Conservation (phyloP, 306 rosid genomes). For the Dryas drummondii region DNA sequence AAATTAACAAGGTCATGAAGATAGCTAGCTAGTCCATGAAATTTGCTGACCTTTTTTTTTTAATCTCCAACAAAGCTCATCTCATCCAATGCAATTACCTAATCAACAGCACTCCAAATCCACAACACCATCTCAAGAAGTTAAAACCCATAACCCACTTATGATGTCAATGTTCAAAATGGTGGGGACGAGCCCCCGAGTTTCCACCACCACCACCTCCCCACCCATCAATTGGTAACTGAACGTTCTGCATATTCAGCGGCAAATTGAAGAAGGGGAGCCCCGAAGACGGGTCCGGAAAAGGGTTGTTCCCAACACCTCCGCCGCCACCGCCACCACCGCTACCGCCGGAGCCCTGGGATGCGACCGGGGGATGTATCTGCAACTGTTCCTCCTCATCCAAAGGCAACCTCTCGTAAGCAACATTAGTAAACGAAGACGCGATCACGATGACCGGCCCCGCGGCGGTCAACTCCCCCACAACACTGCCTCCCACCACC, state of each 20-base stretch:
- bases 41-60: constrained; percentile 57
- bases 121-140: neutral
- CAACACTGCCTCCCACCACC: constrained; percentile 85
- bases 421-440: constrained; percentile 81
- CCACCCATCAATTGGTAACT: constrained; percentile 67
- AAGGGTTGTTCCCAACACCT: constrained; percentile 35
- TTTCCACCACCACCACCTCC: constrained; percentile 47
- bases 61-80: constrained; percentile 13
- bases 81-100: constrained; percentile 19
- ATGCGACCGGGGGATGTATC: constrained; percentile 41
- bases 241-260: constrained; percentile 80
- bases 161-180: neutral
- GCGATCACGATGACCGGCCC: constrained; percentile 88
- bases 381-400: constrained; percentile 66
- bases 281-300: constrained; percentile 65
- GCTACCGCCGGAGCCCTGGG: constrained; percentile 40
- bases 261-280: constrained; percentile 83
- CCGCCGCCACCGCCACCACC: constrained; percentile 29
- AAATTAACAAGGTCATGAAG: constrained; percentile 8
- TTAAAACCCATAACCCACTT: too few relatives aligned
- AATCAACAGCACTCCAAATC: constrained; percentile 4
- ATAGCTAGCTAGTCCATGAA: constrained; percentile 24
- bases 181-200: constrained; percentile 31
- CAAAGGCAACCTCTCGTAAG: constrained; percentile 75
- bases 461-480: constrained; percentile 76